Evolutionary conservation across 768 basidiomycete species (phyloP).

Genomic region (Phlegmacium glaucopus): DNA sequence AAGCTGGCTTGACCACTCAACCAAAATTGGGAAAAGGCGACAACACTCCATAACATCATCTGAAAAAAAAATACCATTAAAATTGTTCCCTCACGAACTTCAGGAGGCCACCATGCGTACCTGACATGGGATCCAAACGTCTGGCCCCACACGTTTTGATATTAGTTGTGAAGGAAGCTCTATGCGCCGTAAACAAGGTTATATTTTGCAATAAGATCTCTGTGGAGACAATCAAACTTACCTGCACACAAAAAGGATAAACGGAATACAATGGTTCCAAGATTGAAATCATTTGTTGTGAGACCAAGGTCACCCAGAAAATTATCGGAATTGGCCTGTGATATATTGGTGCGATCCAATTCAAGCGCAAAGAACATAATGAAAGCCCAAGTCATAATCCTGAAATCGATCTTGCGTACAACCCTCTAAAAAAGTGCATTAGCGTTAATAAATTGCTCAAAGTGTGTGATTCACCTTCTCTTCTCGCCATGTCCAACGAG

Average conservation of each 20-base stretch:
- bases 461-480: slow-evolving; percentile 42
- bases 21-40: slow-evolving; percentile 59
- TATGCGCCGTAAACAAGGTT: no score
- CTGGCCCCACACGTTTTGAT: slow-evolving; percentile 65
- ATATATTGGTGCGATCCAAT: slow-evolving; percentile 57
- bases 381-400: slow-evolving; percentile 58
- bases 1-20: slow-evolving; percentile 50
- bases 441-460: no score
- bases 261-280: slow-evolving; percentile 58
- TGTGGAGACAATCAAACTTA: no score
- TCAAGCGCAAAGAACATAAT: slow-evolving; percentile 65
- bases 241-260: slow-evolving; percentile 44
- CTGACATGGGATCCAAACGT: slow-evolving; percentile 63
- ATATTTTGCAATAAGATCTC: no score
- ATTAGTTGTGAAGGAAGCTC: slow-evolving; percentile 68
- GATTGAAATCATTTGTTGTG: slow-evolving; percentile 62
- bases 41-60: slow-evolving; percentile 56
- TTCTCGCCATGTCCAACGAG: slow-evolving; percentile 72
- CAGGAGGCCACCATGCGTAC: slow-evolving; percentile 21
- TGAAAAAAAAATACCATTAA: slow-evolving; percentile 10
- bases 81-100: not conserved
- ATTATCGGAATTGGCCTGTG: slow-evolving; percentile 68
- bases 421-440: no score
- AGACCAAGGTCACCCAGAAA: slow-evolving; percentile 58
- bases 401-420: slow-evolving; percentile 57